phyloP scores from a whole-genome alignment of 2,329 filamentous ascomycete species.

The Scedosporium aurantiacum region DNA sequence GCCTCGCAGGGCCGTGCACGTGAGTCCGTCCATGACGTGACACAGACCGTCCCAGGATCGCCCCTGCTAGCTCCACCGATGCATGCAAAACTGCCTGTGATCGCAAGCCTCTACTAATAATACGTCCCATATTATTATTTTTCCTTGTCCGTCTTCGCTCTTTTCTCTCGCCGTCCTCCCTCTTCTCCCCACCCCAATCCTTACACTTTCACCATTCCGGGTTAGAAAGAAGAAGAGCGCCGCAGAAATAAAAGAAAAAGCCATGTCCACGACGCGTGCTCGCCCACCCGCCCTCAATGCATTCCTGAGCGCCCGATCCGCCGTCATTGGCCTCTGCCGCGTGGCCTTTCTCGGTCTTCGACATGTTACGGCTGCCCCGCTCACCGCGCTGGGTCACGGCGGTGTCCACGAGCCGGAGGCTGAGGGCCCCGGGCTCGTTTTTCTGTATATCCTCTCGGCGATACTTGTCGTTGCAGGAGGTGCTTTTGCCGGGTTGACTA shows the following conservation, averaged over 20 bases:
- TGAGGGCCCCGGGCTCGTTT: slow-evolving; percentile 59
- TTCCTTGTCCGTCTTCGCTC: no score
- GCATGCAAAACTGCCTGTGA: not conserved
- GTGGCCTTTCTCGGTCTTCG: slow-evolving; percentile 38
- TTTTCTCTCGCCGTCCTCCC: not conserved
- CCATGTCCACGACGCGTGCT: slow-evolving; percentile 2
- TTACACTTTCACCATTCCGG: no score
- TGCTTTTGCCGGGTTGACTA: slow-evolving; percentile 88
- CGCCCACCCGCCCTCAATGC: not conserved
- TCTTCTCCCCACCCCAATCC: not conserved
- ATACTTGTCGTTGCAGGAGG: slow-evolving; percentile 78
- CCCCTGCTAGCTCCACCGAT: not conserved
- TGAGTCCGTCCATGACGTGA: not conserved
- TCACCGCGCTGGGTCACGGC: slow-evolving; percentile 23
- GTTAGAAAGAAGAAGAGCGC: not conserved
- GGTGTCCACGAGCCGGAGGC: slow-evolving; percentile 32
- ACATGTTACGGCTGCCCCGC: slow-evolving; percentile 36
- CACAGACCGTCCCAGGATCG: not conserved
- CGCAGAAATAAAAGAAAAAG: not conserved
- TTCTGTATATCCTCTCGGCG: slow-evolving; percentile 69
- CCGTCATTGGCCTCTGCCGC: slow-evolving; percentile 39
- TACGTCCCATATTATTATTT: no score
- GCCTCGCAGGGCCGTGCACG: not conserved
- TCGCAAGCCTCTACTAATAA: no score
- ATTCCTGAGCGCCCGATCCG: slow-evolving; percentile 28